phyloP scores from a whole-genome alignment of 805 yeast genomes.

The Starmerella cellae region DNA sequence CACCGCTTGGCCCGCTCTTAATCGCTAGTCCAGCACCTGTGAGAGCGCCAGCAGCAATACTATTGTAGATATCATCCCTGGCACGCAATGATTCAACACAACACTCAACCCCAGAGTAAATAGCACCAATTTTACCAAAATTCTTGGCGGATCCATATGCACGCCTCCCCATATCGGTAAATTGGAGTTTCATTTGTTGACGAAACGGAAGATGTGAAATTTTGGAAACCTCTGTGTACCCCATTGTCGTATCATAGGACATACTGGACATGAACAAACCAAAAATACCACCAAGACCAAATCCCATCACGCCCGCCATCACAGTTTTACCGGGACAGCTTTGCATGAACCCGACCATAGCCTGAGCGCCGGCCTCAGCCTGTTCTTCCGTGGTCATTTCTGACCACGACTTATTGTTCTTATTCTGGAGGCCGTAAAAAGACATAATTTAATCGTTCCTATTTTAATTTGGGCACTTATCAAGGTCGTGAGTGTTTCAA shows the following conservation, averaged over 20 bases:
- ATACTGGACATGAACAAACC: slow-evolving; percentile 75
- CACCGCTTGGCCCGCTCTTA: slow-evolving; percentile 88
- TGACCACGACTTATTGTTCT: slow-evolving; percentile 34
- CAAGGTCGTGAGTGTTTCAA: too few relatives aligned
- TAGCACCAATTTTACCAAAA: slow-evolving; percentile 85
- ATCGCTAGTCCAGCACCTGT: slow-evolving; percentile 94
- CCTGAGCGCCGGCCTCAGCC: slow-evolving; percentile 77
- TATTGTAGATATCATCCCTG: slow-evolving; percentile 83
- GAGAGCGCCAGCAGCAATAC: slow-evolving; percentile 83
- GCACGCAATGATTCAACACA: slow-evolving; percentile 74
- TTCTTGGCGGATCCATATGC: slow-evolving; percentile 83
- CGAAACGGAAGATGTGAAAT: slow-evolving; percentile 76
- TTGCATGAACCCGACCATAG: slow-evolving; percentile 69
- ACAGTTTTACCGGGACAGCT: slow-evolving; percentile 92
- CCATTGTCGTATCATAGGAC: slow-evolving; percentile 75
- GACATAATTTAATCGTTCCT: too few relatives aligned
- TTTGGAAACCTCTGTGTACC: slow-evolving; percentile 36
- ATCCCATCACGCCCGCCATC: slow-evolving; percentile 88
- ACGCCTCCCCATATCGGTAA: slow-evolving; percentile 81
- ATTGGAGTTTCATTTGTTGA: slow-evolving; percentile 85
- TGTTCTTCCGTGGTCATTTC: slow-evolving; percentile 87
- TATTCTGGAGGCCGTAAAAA: too few relatives aligned
- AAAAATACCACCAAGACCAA: slow-evolving; percentile 87
- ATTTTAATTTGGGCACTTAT: too few relatives aligned
- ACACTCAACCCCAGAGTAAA: slow-evolving; percentile 88